Evolutionary conservation across 345 rosid species (phyloP).

Genomic region (Murraya paniculata): DNA sequence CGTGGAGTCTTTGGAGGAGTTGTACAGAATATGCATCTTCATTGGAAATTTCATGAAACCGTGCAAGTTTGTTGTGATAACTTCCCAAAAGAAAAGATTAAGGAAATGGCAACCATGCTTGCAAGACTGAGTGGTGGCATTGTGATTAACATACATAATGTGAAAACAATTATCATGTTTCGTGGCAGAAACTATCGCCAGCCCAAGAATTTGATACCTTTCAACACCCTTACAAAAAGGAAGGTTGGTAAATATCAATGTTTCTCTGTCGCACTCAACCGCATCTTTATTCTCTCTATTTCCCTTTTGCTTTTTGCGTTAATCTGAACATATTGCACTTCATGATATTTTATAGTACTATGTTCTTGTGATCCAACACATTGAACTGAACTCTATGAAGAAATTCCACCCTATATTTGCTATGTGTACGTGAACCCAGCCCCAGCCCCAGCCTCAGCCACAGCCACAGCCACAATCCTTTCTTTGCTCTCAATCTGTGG

Average conservation of each 20-base stretch:
- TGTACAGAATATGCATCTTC: constrained; percentile 96
- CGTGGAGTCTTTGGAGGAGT: constrained; percentile 99
- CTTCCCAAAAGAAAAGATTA: constrained; percentile 88
- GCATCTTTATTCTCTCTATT: constrained; percentile 10
- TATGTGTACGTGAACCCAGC: not conserved
- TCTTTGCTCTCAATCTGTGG: not conserved
- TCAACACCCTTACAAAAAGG: constrained; percentile 92
- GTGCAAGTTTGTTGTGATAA: constrained; percentile 97
- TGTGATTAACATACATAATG: constrained; percentile 78
- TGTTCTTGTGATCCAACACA: not conserved
- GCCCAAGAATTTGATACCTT: constrained; percentile 88
- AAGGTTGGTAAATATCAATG: constrained; percentile 47
- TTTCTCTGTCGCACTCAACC: not conserved
- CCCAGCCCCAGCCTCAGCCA: not conserved
- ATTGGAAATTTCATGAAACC: constrained; percentile 99
- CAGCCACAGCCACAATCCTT: not conserved
- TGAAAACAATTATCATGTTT: constrained; percentile 92
- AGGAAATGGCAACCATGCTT: constrained; percentile 92
- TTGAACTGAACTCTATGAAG: not conserved
- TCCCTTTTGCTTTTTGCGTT: not conserved
- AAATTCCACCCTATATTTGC: not conserved
- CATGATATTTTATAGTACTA: not conserved
- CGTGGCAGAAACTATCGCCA: constrained; percentile 98
- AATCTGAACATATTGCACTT: not conserved
- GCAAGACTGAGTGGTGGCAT: constrained; percentile 92